Evolutionary conservation across 192 early-diverging fungal genomes (phyloP), one percentile per base, ranked within the genome.

Genomic region (Martensiomyces pterosporus): DNA sequence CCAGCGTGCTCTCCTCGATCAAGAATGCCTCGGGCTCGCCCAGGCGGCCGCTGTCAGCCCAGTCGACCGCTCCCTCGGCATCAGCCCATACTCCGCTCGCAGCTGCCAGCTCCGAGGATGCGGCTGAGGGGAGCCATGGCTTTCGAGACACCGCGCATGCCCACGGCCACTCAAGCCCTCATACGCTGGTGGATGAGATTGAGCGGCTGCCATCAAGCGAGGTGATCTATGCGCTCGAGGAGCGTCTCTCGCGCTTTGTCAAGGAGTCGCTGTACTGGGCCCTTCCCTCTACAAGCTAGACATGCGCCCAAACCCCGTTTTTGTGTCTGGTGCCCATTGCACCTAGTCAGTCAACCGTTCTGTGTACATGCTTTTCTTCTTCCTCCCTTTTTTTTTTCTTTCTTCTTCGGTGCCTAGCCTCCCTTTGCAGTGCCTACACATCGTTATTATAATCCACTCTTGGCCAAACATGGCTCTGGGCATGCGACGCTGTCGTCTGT

Each of bases 231-330:
- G 70, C 70, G 9, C 63, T 73, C 25, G 70, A 66, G 47, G 58
- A 47, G 3, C 70, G 70, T 13, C 47, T 73, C 39, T 73, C 70
- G 22, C 70, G 70, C 58, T 73, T 73, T 55, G 57, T 73, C 49
- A 65, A 56, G 16, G 70, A 73, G 53, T 73, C 70, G 12, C 47
- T 73, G 36, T 55, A 47, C 50, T 73, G 70, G 70, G 70, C 70
- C 10, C 58, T 73, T 36, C 70, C 70, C 8, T 73, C 70, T 10
- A 55, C 70, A 1, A 54, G 39, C 48, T 66, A 54, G n/a, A n/a
- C n/a, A n/a, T n/a, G n/a, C n/a, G n/a, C n/a, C n/a, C n/a, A n/a
- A n/a, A n/a, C n/a, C n/a, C n/a, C n/a, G n/a, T n/a, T n/a, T n/a
- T n/a, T n/a, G n/a, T n/a, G n/a, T n/a, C n/a, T n/a, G n/a, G n/a